These are phyloP conservation scores for thale cress (Arabidopsis thaliana) DNA, from an alignment of 345 rosid genomes.

Conservation along the genomic window TAIR10.1 NC_003071.7:9086001-9086500, in stretches of 20 bases:
- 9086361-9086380: conserved; percentile 1
- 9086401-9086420: not conserved
- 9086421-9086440: not conserved
- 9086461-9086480: not conserved
- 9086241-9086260: not conserved
- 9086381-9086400: not conserved
- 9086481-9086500: not conserved
- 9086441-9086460: not conserved
- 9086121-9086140: conserved; percentile 14
- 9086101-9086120: conserved; percentile 27
- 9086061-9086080: not conserved
- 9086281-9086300: not conserved
- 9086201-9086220: not conserved
- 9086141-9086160: conserved; percentile 8
- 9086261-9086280: not conserved
- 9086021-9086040: not conserved
- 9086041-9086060: conserved; percentile 9
- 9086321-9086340: not conserved
- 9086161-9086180: conserved; percentile 16
- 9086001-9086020: conserved; percentile 20
- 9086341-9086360: not conserved
- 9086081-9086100: conserved; percentile 1
- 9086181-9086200: conserved; percentile 4
- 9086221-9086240: not conserved
- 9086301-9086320: not conserved